These are phyloP conservation scores for Cymbopogon flexuosus DNA, from an alignment of 202 grass and related monocot species.

Conservation along the genomic window DNA sequence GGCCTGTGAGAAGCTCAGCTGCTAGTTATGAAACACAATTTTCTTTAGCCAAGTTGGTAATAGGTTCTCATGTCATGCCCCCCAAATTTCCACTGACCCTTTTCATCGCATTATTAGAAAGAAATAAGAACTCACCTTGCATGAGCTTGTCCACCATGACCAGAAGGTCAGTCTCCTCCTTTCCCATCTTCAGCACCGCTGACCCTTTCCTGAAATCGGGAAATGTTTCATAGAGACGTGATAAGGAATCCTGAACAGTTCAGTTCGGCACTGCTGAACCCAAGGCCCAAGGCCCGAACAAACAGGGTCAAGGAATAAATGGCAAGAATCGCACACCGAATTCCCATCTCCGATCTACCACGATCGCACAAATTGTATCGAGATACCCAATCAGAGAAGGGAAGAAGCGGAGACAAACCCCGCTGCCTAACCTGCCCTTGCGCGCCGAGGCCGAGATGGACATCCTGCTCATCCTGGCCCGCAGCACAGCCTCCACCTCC, in stretches of 20 bases:
- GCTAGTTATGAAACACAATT: not conserved
- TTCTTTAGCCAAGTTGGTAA: not conserved
- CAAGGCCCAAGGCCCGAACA: not conserved
- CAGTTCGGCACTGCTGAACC: not conserved
- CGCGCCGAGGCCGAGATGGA: conserved; percentile 24
- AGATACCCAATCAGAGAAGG: not conserved
- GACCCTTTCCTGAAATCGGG: conserved; percentile 27
- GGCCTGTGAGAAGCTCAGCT: too few species aligned
- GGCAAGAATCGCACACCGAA: not conserved
- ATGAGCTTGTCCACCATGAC: conserved; percentile 29
- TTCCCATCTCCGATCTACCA: not conserved
- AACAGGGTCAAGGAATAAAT: not conserved
- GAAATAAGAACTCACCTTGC: conserved; percentile 23
- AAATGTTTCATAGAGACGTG: not conserved
- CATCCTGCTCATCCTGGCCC: conserved; percentile 28
- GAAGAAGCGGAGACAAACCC: not conserved
- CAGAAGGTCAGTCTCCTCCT: conserved; percentile 32
- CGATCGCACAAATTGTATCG: not conserved
- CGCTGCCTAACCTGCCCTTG: conserved; percentile 27
- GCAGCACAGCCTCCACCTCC: conserved; percentile 27
- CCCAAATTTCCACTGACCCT: not conserved
- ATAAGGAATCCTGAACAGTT: too few species aligned
- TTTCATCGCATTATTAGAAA: not conserved
- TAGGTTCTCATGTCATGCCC: not conserved
- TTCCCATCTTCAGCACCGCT: conserved; percentile 13